Conservation (phyloP, 441 rosid genomes). For the Pelargonium citronellum region DNA sequence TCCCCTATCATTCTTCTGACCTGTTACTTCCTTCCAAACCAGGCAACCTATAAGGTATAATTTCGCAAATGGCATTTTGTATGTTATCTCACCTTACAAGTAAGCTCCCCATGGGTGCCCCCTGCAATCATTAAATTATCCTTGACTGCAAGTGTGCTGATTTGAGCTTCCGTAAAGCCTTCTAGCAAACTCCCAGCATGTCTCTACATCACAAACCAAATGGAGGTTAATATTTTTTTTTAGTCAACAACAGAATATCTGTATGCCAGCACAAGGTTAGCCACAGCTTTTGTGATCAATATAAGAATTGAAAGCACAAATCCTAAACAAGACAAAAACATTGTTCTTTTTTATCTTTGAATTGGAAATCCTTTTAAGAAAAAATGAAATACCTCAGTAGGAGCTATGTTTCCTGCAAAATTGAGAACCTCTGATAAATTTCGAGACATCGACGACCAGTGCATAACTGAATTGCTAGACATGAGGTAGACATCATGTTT, state of each 20-base stretch:
- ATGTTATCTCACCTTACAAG: constrained; percentile 28
- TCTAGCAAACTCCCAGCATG: constrained; percentile 32
- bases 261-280: neutral
- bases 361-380: neutral
- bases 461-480: constrained; percentile 41
- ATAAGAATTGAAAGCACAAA: neutral
- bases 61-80: neutral
- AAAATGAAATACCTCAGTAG: constrained; percentile 35
- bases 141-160: constrained; percentile 33
- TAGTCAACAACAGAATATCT: no score
- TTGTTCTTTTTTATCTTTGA: neutral
- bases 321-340: neutral
- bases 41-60: neutral
- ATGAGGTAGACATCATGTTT: constrained; percentile 29
- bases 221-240: neutral
- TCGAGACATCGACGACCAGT: constrained; percentile 36
- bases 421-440: constrained; percentile 38
- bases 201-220: constrained; percentile 22
- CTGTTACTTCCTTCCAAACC: neutral
- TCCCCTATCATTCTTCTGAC: neutral
- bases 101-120: constrained; percentile 37
- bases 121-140: constrained; percentile 32
- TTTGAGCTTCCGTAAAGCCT: constrained; percentile 34
- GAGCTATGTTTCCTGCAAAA: constrained; percentile 41
- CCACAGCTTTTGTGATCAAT: no score